Evolutionary conservation across 768 basidiomycete species (phyloP).

Genomic region (Exsudoporus frostii): DNA sequence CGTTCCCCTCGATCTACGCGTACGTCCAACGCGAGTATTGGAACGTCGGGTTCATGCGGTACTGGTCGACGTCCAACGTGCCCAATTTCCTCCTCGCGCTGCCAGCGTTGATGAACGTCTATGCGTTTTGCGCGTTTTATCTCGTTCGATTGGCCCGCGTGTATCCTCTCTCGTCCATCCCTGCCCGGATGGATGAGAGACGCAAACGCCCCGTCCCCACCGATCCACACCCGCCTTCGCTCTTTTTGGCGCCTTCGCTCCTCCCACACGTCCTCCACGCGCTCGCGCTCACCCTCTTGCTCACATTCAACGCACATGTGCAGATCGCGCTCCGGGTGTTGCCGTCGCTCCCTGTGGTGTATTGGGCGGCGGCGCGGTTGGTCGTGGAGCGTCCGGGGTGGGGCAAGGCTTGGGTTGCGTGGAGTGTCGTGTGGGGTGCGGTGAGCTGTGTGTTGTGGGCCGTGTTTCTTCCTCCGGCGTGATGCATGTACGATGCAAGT

Average conservation of each 20-base stretch:
- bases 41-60: conserved; percentile 79
- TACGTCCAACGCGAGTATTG: conserved; percentile 85
- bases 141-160: conserved; percentile 7
- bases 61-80: conserved; percentile 79
- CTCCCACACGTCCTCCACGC: conserved; percentile 78
- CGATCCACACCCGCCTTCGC: conserved; percentile 8
- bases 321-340: conserved; percentile 83
- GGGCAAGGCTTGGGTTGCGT: conserved; percentile 67
- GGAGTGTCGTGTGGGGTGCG: conserved; percentile 76
- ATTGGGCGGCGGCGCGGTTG: conserved; percentile 83
- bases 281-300: conserved; percentile 51
- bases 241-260: conserved; percentile 42
- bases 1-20: conserved; percentile 71
- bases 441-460: conserved; percentile 75
- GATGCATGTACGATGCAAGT: conserved; percentile 8
- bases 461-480: conserved; percentile 90
- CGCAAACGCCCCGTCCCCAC: neutral
- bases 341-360: conserved; percentile 71
- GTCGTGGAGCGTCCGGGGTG: conserved; percentile 44
- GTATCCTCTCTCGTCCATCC: neutral
- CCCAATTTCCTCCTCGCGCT: conserved; percentile 85
- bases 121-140: conserved; percentile 30
- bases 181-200: neutral
- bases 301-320: conserved; percentile 79
- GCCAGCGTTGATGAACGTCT: conserved; percentile 60